Base-by-base conservation (phyloP, 495 filamentous ascomycete genomes). In the Tetracladium setigerum region DNA sequence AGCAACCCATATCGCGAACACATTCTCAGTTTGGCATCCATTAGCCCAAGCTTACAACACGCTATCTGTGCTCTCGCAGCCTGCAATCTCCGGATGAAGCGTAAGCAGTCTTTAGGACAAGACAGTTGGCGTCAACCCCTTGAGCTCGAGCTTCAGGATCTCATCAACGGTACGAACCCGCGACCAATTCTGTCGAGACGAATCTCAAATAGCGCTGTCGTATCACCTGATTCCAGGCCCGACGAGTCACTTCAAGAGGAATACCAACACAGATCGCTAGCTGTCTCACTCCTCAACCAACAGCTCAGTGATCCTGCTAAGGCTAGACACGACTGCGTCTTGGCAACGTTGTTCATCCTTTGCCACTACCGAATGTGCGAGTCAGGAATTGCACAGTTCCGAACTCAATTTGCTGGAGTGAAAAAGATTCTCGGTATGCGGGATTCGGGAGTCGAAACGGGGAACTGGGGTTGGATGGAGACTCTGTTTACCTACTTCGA, bases 401-500 rank as follows among this genome's bases (percentile, higher is more conserved):
- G 88, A 45, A 91, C 88, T 0, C 91, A 95, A 59, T 90, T 97
- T 55, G 88, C 89, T 1, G 90, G 91, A 1, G 91, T 95, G 41
- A 92, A 90, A 62, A 91, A 92, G 69, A 80, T 97, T 40, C 78
- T 96, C 10, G 77, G 83, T 10, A 81, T 97, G 67, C 77, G 90
- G 44, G 75, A 84, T 50, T 77, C 79, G 18, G 77, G 75, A 24
- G 70, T 75, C 15, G 84, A 88, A 44, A 79, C 87, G 27, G 83
- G 80, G 35, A 72, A 74, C 38, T 77, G 76, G 52, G 68, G 74
- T 4, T 97, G 91, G 91, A 89, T 95, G 70, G 88, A 95, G 50
- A 82, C 87, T n/a, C 81, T 95, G 59, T 96, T 96, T 59, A 92
- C 89, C 13, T 95, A 89, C 78, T 88, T 94, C 54, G 91, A 95